These are phyloP conservation scores for Cenchrus americanus DNA, from an alignment of 176 grass and related monocot species.

Conservation along the genomic window DNA sequence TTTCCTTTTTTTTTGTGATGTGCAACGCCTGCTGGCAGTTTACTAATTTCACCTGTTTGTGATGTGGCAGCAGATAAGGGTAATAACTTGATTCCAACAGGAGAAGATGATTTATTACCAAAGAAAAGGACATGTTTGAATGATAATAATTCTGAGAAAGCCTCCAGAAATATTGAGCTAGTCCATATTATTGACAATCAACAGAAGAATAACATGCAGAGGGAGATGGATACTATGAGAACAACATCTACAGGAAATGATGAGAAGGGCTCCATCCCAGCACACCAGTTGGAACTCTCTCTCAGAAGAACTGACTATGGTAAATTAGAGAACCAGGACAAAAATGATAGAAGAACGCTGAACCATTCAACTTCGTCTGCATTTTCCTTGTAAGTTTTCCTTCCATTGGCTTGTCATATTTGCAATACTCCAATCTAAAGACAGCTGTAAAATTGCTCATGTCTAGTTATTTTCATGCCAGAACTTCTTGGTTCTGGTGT, in stretches of 20 bases:
- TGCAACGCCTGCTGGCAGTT: neutral
- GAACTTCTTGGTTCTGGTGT: neutral
- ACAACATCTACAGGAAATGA: slow-evolving; percentile 36
- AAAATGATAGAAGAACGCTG: slow-evolving; percentile 66
- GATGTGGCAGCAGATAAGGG: slow-evolving; percentile 40
- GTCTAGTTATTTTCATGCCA: slow-evolving; percentile 2
- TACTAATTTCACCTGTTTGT: slow-evolving; percentile 42
- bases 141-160: slow-evolving; percentile 40
- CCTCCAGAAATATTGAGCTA: slow-evolving; percentile 48
- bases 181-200: slow-evolving; percentile 53
- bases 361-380: slow-evolving; percentile 93
- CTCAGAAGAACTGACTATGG: slow-evolving; percentile 79
- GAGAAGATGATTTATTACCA: slow-evolving; percentile 26
- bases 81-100: slow-evolving; percentile 27
- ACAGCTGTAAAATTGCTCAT: neutral
- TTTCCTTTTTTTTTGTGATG: neutral
- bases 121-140: slow-evolving; percentile 25
- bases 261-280: slow-evolving; percentile 42
- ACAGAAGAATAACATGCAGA: slow-evolving; percentile 11
- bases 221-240: slow-evolving; percentile 33
- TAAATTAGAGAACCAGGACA: slow-evolving; percentile 56
- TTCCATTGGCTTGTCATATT: neutral
- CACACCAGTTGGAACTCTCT: slow-evolving; percentile 76
- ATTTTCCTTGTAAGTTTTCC: slow-evolving; percentile 78
- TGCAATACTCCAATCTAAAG: neutral